Base-by-base conservation (phyloP, 805 yeast species). In the Hanseniaspora vineae region DNA sequence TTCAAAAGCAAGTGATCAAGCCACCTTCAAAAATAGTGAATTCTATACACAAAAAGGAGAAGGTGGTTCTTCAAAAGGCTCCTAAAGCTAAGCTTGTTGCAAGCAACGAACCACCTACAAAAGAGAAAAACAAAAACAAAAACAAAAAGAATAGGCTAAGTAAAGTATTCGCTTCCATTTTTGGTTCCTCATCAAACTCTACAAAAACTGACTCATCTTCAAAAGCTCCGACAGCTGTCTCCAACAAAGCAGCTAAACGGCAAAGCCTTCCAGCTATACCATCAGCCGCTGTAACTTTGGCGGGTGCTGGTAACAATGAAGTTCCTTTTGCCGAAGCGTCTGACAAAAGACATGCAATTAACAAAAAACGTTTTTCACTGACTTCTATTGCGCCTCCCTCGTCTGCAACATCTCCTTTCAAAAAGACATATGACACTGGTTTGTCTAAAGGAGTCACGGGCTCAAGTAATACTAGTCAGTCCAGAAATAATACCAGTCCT, bases 61-160 rank as follows among this genome's bases (percentile, higher is more conserved):
- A 44, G 20, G 12, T 33, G 29, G n/a, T n/a, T n/a, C 6, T 15
- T 8, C 19, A 4, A 37, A 3, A 14, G 8, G 32, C 39, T 43
- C 12, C 17, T 18, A 19, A 32, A 9, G 3, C 40, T 11, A 43
- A 33, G 29, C 6, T 4, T 5, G 29, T 8, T 23, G 29, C 29
- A 23, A 23, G 29, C 8, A 23, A 23, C 6, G 29, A 23, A 4
- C 8, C 8, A 8, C 8, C 29, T 8, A 43, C n/a, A 18, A 20
- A 19, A 42, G n/a, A 32, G 2, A 12, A 20, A 12, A n/a, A 35
- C 20, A n/a, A 42, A 43, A 20, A n/a, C 32, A 32, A n/a, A 46
- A 42, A 42, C 42, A 46, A 15, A 47, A 13, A 43, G 6, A 47
- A 43, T 2, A 46, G 49, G 23, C 17, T 47, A 5, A 47, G 50